Evolutionary conservation across 2,329 filamentous ascomycete species (phyloP).

Genomic region (Malbranchea cinnamomea): DNA sequence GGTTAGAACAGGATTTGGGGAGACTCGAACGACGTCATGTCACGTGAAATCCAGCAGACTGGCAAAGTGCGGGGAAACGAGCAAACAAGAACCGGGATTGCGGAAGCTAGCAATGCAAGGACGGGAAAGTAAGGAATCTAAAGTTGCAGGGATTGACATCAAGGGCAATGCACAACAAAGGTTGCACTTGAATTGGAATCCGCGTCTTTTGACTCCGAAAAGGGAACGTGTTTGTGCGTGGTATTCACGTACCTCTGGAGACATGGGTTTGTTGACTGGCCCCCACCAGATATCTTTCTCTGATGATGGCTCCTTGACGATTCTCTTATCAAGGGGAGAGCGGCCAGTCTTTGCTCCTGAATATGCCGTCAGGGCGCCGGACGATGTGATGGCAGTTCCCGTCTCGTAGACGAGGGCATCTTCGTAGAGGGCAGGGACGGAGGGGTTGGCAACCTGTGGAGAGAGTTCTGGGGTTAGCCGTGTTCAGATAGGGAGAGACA

Average conservation of each 20-base stretch:
- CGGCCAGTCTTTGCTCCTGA: slow-evolving; percentile 96
- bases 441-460: slow-evolving; percentile 65
- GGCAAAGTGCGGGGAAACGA: slow-evolving; percentile 6
- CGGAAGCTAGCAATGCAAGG: slow-evolving; percentile 1
- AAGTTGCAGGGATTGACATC: slow-evolving; percentile 1
- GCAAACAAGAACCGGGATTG: neutral
- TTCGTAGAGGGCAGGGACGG: slow-evolving; percentile 92
- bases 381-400: slow-evolving; percentile 91
- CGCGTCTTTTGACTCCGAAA: neutral
- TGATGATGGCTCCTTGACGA: slow-evolving; percentile 81
- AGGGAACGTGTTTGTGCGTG: too few relatives aligned
- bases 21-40: slow-evolving; percentile 18
- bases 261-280: slow-evolving; percentile 98
- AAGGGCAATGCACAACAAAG: slow-evolving; percentile 1
- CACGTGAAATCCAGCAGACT: slow-evolving; percentile 8
- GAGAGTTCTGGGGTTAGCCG: slow-evolving; percentile 1
- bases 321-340: slow-evolving; percentile 91
- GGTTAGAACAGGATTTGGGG: slow-evolving; percentile 7
- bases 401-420: slow-evolving; percentile 98
- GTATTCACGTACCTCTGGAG: slow-evolving; percentile 73
- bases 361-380: slow-evolving; percentile 89
- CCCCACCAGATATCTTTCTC: slow-evolving; percentile 97
- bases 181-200: neutral
- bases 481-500: slow-evolving; percentile 5
- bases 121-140: slow-evolving; percentile 2